Percentiles rank a stretch among this genome's conserved stretches.
Conservation (phyloP, 75 land plant species). For the Pinus taeda region DNA sequence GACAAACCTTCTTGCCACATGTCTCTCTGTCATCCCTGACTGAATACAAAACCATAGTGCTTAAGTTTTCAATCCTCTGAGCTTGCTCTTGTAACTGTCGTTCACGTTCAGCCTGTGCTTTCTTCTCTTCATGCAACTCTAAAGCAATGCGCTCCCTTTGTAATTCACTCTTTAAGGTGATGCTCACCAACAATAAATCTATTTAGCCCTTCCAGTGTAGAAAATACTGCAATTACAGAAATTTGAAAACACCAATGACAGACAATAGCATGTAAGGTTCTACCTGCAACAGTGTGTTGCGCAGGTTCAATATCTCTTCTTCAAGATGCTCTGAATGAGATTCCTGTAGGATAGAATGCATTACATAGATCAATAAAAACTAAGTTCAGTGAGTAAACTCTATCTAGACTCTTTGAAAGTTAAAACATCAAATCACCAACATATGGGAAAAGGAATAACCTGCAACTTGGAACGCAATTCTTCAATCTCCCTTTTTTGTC, state of each 20-base stretch:
- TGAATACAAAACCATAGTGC: constrained; percentile 82
- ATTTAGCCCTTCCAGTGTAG: not conserved
- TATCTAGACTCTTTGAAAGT: too few relatives aligned
- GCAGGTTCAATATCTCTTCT: constrained; percentile 77
- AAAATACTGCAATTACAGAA: not conserved
- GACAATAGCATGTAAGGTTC: too few relatives aligned
- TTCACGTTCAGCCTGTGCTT: constrained; percentile 80
- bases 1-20: constrained; percentile 55
- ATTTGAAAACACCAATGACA: not conserved
- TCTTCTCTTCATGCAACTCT: constrained; percentile 84
- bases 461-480: constrained; percentile 85
- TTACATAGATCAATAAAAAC: not conserved
- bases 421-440: too few relatives aligned
- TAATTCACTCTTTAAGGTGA: constrained; percentile 66
- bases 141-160: constrained; percentile 90
- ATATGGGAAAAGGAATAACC: constrained; percentile 27
- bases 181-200: constrained; percentile 16
- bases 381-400: not conserved
- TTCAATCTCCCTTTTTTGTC: constrained; percentile 98
- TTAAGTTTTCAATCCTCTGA: constrained; percentile 82
- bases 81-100: constrained; percentile 77
- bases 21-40: constrained; percentile 67
- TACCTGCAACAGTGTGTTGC: constrained; percentile 92
- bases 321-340: constrained; percentile 86
- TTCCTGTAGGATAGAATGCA: constrained; percentile 36